Evolutionary conservation across 495 filamentous ascomycete species (phyloP).

Genomic region (Penicillium longicatenatum): DNA sequence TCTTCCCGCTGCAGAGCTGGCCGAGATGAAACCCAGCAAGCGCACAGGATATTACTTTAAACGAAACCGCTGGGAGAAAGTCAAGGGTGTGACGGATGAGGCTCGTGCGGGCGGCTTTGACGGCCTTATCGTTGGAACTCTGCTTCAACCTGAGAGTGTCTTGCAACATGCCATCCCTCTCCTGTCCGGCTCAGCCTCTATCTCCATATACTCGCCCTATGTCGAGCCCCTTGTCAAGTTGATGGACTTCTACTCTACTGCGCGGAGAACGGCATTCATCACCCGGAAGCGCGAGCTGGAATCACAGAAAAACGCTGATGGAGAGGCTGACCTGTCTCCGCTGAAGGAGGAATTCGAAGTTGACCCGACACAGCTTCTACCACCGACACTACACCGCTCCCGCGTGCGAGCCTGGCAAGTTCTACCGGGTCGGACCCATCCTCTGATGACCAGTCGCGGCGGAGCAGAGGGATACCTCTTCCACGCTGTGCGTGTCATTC

Average conservation of each 20-base stretch:
- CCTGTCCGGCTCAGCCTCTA: conserved; percentile 76
- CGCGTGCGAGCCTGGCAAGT: conserved; percentile 83
- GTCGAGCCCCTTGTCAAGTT: conserved; percentile 75
- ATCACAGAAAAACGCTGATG: conserved; percentile 23
- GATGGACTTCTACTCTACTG: conserved; percentile 77
- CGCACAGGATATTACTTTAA: conserved; percentile 83
- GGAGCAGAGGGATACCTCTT: conserved; percentile 92
- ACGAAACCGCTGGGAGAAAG: conserved; percentile 73
- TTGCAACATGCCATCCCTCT: conserved; percentile 74
- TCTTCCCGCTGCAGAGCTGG: conserved; percentile 56
- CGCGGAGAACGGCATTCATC: conserved; percentile 73
- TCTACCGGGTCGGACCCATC: conserved; percentile 88
- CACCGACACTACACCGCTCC: conserved; percentile 75
- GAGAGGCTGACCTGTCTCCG: conserved; percentile 39
- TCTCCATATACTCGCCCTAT: conserved; percentile 80
- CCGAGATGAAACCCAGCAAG: conserved; percentile 71
- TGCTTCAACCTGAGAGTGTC: conserved; percentile 77
- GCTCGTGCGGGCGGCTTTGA: conserved; percentile 76
- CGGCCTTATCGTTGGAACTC: conserved; percentile 76
- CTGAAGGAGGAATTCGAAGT: conserved; percentile 73
- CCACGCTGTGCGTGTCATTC: conserved; percentile 76
- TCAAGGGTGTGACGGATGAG: conserved; percentile 66
- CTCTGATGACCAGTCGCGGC: conserved; percentile 84
- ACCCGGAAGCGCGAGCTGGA: conserved; percentile 38
- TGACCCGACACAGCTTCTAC: conserved; percentile 80